Evolutionary conservation across 345 rosid species (phyloP), one percentile per base, ranked within the genome.

Genomic region (Euphorbia lathyris): DNA sequence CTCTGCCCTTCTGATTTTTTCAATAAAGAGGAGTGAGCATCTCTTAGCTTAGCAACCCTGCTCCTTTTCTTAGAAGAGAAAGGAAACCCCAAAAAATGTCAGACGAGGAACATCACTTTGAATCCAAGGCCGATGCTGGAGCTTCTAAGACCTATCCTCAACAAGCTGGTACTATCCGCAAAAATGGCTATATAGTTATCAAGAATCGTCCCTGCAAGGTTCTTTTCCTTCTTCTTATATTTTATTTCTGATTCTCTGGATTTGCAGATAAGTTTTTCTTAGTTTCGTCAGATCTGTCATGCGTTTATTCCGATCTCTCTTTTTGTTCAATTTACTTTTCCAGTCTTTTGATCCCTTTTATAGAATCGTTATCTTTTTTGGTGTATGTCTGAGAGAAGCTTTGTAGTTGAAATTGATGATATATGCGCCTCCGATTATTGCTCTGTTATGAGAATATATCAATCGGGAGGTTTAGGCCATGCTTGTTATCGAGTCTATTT

Each of bases 201-300:
- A 84, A 86, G 74, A 71, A 43, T 48, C 85, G 91, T 25, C 87
- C 91, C 71, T 84, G 88, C 88, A 86, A 86, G 88, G 90, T 86
- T 81, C 81, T 82, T 58, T 48, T 0, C 27, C 42, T 42, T 14
- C 13, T 20, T 11, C 1, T 25, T 11, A 32, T 9, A 27, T 23
- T 34, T 67, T 1, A 19, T n/a, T 36, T 9, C 17, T 36, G n/a
- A 50, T 63, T 32, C 5, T 16, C 4, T 53, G 23, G 13, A 20
- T 30, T 40, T 53, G 42, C 9, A 52, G 59, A n/a, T 59, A 64
- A 63, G 42, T 45, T 32, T 69, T 10, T 50, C 25, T 75, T 57
- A 9, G 51, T 63, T 52, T 64, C 48, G 5, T 47, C 61, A 66
- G 74, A 70, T 73, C 77, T 65, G 30, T 58, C 17, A 25, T 57